These are phyloP conservation scores for Paecilomyces dactylethromorphus DNA, from an alignment of 2,329 filamentous ascomycete genomes.

Conservation along the genomic window DNA sequence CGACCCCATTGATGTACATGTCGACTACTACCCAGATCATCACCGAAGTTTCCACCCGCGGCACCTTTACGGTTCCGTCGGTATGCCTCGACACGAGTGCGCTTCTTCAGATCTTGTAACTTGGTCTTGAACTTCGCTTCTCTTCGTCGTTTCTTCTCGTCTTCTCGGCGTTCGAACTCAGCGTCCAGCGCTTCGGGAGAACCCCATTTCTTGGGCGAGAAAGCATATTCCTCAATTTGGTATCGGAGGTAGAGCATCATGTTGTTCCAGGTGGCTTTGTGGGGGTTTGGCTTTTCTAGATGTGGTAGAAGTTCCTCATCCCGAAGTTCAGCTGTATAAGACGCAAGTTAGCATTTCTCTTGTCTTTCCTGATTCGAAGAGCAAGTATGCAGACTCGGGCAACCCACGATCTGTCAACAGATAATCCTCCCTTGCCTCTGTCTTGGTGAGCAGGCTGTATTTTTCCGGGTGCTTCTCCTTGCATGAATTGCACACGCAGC, in stretches of 20 bases:
- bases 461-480: conserved; percentile 88
- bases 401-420: conserved; percentile 79
- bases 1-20: conserved; percentile 86
- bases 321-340: conserved; percentile 67
- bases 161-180: conserved; percentile 75
- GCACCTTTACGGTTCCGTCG: conserved; percentile 57
- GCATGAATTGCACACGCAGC: conserved; percentile 71
- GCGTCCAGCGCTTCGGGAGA: conserved; percentile 76
- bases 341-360: conserved; percentile 5
- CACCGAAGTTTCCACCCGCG: conserved; percentile 60
- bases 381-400: background rate
- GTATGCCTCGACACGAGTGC: conserved; percentile 86
- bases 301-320: conserved; percentile 82
- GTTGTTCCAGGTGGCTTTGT: conserved; percentile 93
- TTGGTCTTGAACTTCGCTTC: conserved; percentile 90
- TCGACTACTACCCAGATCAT: conserved; percentile 61
- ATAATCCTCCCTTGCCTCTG: conserved; percentile 92
- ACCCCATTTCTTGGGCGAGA: conserved; percentile 80
- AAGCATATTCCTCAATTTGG: conserved; percentile 91
- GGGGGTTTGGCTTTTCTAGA: conserved; percentile 83
- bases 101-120: conserved; percentile 82
- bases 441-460: conserved; percentile 93
- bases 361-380: background rate
- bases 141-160: conserved; percentile 75
- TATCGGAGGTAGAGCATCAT: conserved; percentile 97